These are phyloP conservation scores for Rhamnella rubrinervis DNA, from an alignment of 331 rosid genomes.

Conservation along the genomic window DNA sequence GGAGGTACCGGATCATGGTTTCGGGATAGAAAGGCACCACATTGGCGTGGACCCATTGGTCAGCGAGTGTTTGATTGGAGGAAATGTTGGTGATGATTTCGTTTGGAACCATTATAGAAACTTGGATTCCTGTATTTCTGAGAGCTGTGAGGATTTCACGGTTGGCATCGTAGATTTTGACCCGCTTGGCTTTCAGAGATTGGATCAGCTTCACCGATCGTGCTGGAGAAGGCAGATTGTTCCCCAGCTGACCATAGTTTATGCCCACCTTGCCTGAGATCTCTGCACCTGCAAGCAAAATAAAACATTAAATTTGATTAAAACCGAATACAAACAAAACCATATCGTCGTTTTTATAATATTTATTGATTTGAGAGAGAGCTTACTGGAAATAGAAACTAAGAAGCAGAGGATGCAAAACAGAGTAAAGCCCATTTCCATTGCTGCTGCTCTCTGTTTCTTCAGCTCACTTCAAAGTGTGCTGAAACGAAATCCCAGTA, in stretches of 20 bases:
- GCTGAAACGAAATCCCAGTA: not conserved
- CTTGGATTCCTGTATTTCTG: slow-evolving; percentile 39
- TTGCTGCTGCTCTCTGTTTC: not conserved
- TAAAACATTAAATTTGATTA: not conserved
- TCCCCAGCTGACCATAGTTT: slow-evolving; percentile 74
- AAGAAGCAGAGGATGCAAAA: slow-evolving; percentile 38
- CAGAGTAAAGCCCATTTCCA: slow-evolving; percentile 20
- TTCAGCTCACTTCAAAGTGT: not conserved
- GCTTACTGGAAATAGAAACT: slow-evolving; percentile 41
- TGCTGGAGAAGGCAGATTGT: slow-evolving; percentile 61
- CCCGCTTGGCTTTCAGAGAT: slow-evolving; percentile 53
- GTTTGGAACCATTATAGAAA: slow-evolving; percentile 78
- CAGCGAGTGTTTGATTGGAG: slow-evolving; percentile 47
- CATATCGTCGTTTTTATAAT: not conserved
- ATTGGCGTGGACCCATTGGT: slow-evolving; percentile 55
- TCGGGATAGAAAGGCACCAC: slow-evolving; percentile 50
- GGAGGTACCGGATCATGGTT: slow-evolving; percentile 64
- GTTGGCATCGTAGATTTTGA: slow-evolving; percentile 65
- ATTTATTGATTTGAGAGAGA: not conserved
- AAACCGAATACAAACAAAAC: not conserved
- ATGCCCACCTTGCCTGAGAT: slow-evolving; percentile 59
- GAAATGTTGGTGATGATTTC: slow-evolving; percentile 57
- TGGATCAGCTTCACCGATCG: slow-evolving; percentile 48
- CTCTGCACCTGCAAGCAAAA: slow-evolving; percentile 38
- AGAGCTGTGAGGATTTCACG: slow-evolving; percentile 62